These are phyloP conservation scores for Articulospora tetracladia DNA, from an alignment of 495 filamentous ascomycete genomes.

Conservation along the genomic window DNA sequence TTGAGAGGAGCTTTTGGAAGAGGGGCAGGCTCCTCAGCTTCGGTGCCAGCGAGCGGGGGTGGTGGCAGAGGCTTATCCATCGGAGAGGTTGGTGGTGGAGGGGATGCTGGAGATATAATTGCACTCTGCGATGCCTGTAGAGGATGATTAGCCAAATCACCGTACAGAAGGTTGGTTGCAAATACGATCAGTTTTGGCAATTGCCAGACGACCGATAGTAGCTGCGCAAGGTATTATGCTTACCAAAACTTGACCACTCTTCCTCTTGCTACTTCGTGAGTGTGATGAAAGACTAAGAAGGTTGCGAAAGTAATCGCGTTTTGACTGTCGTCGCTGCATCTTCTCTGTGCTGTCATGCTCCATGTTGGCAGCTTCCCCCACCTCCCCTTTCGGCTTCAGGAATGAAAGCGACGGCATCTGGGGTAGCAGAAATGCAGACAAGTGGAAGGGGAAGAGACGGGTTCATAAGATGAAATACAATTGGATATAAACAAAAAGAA, in stretches of 20 bases:
- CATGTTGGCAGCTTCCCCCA: neutral
- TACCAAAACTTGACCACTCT: conserved; percentile 26
- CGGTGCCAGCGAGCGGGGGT: conserved; percentile 35
- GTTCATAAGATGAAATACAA: conserved; percentile 17
- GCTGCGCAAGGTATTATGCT: neutral
- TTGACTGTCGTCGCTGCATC: conserved; percentile 30
- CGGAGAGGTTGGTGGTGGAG: conserved; percentile 11
- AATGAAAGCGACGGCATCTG: conserved; percentile 27
- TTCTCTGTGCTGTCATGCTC: conserved; percentile 21
- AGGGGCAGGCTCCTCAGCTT: neutral
- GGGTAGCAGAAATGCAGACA: conserved; percentile 1
- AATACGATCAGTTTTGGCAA: conserved; percentile 4
- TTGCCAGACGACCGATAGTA: neutral
- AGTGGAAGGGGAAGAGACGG: neutral
- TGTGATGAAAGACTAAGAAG: conserved; percentile 28
- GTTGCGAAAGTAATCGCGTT: conserved; percentile 33
- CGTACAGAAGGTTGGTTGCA: neutral
- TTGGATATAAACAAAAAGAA: conserved; percentile 11
- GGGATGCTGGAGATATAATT: conserved; percentile 1
- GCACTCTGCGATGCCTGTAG: neutral
- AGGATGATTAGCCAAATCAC: neutral
- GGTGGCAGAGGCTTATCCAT: conserved; percentile 49
- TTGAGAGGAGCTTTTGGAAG: conserved; percentile 34
- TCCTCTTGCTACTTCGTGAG: conserved; percentile 23
- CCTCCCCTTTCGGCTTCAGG: conserved; percentile 14